These are phyloP conservation scores for Sphagnum contortum DNA, from an alignment of 225 moss, liverwort and hornwort species.

Conservation along the genomic window DNA sequence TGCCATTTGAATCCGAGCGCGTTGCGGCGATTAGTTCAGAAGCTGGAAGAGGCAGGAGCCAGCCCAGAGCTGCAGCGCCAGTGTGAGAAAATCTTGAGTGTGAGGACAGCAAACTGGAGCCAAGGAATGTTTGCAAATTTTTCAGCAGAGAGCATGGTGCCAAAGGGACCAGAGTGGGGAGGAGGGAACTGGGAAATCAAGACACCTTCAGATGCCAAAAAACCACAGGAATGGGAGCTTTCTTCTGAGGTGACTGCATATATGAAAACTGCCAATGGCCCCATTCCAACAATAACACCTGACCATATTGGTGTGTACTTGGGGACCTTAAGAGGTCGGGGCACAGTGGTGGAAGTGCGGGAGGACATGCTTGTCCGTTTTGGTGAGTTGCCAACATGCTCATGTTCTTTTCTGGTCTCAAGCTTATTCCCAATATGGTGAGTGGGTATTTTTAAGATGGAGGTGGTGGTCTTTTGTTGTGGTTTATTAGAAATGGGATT, in stretches of 20 bases:
- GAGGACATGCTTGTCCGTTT: slow-evolving; percentile 67
- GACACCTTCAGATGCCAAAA: slow-evolving; percentile 62
- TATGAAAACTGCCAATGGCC: slow-evolving; percentile 87
- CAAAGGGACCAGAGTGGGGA: slow-evolving; percentile 96
- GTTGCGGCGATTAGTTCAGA: slow-evolving; percentile 82
- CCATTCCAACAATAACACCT: slow-evolving; percentile 92
- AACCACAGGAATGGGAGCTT: slow-evolving; percentile 80
- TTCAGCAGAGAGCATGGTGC: slow-evolving; percentile 96
- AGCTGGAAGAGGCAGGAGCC: slow-evolving; percentile 76
- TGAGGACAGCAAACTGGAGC: slow-evolving; percentile 85
- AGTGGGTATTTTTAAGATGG: no score
- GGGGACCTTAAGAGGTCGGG: slow-evolving; percentile 90
- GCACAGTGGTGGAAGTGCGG: slow-evolving; percentile 92
- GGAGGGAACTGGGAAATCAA: slow-evolving; percentile 99
- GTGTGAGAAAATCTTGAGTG: slow-evolving; percentile 84
- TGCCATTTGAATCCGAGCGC: slow-evolving; percentile 99
- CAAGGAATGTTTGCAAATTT: slow-evolving; percentile 90
- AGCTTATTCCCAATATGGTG: no score
- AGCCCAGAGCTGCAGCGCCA: slow-evolving; percentile 89
- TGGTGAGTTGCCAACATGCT: slow-evolving; percentile 21
- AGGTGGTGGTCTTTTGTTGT: no score
- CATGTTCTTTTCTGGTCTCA: no score
- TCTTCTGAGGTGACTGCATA: slow-evolving; percentile 98
- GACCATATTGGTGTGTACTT: slow-evolving; percentile 98
- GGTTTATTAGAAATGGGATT: no score